Percentiles rank a stretch among this genome's conserved stretches.
Evolutionary conservation across 164 flowering plant species (phyloP).

Genomic region (Chimonanthus praecox): DNA sequence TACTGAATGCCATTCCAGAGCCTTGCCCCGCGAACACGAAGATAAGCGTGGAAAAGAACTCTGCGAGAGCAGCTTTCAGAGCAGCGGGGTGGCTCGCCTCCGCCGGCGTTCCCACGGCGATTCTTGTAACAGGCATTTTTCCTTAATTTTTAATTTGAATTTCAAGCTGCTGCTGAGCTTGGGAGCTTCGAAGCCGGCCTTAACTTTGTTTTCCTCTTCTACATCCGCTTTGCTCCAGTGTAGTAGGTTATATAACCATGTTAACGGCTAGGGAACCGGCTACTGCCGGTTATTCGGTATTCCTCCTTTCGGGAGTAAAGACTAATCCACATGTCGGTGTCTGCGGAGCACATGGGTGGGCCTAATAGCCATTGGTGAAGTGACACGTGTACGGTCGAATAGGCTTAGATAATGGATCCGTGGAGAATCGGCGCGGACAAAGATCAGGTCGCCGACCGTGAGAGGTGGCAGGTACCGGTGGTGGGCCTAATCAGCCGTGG

Average conservation of each 20-base stretch:
- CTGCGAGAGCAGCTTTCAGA: conserved; percentile 54
- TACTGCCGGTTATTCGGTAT: conserved; percentile 30
- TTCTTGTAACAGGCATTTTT: conserved; percentile 45
- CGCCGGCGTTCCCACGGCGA: conserved; percentile 41
- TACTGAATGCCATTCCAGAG: conserved; percentile 63
- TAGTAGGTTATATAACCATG: conserved; percentile 13
- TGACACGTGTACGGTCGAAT: conserved; percentile 5
- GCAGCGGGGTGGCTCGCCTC: conserved; percentile 56
- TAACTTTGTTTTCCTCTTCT: neutral
- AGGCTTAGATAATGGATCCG: neutral
- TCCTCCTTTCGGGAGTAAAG: neutral
- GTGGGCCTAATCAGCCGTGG: neutral
- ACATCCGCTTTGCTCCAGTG: neutral
- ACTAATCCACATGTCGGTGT: neutral
- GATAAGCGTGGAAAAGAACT: conserved; percentile 64
- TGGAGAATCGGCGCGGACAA: neutral
- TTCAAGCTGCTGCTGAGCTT: neutral
- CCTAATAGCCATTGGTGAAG: neutral
- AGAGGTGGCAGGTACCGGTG: neutral
- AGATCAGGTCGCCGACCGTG: neutral
- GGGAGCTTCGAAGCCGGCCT: too few relatives aligned
- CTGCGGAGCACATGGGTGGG: neutral
- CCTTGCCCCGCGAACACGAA: conserved; percentile 60
- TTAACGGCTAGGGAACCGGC: conserved; percentile 11
- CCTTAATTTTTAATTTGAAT: neutral